Conservation (phyloP, 495 filamentous ascomycete genomes). For the Evernia prunastri region DNA sequence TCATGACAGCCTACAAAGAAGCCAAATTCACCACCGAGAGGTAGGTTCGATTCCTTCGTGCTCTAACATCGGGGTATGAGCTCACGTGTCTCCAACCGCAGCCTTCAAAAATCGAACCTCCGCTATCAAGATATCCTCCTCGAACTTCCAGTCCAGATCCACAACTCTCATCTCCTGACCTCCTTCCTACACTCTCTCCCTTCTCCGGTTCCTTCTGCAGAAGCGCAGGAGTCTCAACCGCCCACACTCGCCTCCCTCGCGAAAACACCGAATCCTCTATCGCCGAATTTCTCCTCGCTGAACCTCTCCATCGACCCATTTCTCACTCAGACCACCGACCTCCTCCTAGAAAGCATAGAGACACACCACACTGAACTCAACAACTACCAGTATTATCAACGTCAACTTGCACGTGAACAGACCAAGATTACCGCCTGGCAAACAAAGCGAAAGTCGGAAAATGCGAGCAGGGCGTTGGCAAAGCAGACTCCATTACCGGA, state of each 20-base stretch:
- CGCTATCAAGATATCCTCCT: constrained; percentile 90
- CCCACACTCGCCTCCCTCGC: constrained; percentile 39
- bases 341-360: constrained; percentile 93
- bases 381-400: constrained; percentile 98
- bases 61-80: constrained; percentile 1
- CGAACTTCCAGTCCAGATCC: constrained; percentile 84
- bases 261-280: constrained; percentile 47
- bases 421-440: constrained; percentile 95
- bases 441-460: constrained; percentile 90
- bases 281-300: constrained; percentile 73
- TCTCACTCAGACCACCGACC: constrained; percentile 96
- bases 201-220: constrained; percentile 47
- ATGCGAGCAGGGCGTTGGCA: constrained; percentile 69
- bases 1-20: constrained; percentile 93
- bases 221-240: constrained; percentile 34
- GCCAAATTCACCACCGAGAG: constrained; percentile 93
- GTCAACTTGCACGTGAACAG: constrained; percentile 91
- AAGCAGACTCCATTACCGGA: constrained; percentile 88
- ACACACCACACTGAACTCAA: constrained; percentile 96
- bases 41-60: constrained; percentile 38
- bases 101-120: constrained; percentile 84
- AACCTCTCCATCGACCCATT: constrained; percentile 94
- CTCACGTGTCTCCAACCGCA: constrained; percentile 38
- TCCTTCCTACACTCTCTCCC: constrained; percentile 89
- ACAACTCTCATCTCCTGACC: constrained; percentile 96